Conservation (phyloP, 768 basidiomycete species). For the Leccinum arenicola region DNA sequence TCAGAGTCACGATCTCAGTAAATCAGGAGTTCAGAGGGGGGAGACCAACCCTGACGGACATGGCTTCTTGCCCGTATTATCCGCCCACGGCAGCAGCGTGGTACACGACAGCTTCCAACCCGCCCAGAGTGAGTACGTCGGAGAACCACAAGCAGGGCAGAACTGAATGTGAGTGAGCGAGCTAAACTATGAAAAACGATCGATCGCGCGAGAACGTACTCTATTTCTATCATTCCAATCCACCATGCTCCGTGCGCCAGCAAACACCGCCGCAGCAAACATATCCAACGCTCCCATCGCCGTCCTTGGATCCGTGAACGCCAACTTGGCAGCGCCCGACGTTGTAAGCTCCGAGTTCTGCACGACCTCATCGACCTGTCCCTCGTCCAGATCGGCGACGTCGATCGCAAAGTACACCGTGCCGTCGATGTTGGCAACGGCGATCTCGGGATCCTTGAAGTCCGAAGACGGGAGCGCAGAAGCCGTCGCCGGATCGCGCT, state of each 20-base stretch:
- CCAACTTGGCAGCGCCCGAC: slow-evolving; percentile 38
- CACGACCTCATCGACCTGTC: slow-evolving; percentile 42
- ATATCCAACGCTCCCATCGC: slow-evolving; percentile 54
- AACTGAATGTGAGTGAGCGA: slow-evolving; percentile 49
- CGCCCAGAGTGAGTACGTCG: slow-evolving; percentile 84
- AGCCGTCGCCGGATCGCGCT: slow-evolving; percentile 43
- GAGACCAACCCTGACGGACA: slow-evolving; percentile 69
- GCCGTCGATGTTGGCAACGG: slow-evolving; percentile 66
- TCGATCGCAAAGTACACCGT: slow-evolving; percentile 85
- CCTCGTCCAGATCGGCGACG: slow-evolving; percentile 49
- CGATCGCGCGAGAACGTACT: slow-evolving; percentile 36
- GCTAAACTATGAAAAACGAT: not conserved
- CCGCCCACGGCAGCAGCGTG: slow-evolving; percentile 71
- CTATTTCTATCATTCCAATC: slow-evolving; percentile 95
- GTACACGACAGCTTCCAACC: slow-evolving; percentile 93
- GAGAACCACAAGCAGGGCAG: slow-evolving; percentile 84
- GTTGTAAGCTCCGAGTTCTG: slow-evolving; percentile 35
- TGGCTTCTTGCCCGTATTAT: slow-evolving; percentile 57
- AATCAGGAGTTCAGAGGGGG: not conserved
- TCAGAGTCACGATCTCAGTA: slow-evolving; percentile 7
- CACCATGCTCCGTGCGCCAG: slow-evolving; percentile 72
- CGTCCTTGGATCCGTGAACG: slow-evolving; percentile 66
- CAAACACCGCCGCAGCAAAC: slow-evolving; percentile 75
- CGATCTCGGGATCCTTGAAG: slow-evolving; percentile 52
- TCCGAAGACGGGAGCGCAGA: slow-evolving; percentile 64